phyloP scores from a whole-genome alignment of 106 monocot species.

The Dendrobium officinale region DNA sequence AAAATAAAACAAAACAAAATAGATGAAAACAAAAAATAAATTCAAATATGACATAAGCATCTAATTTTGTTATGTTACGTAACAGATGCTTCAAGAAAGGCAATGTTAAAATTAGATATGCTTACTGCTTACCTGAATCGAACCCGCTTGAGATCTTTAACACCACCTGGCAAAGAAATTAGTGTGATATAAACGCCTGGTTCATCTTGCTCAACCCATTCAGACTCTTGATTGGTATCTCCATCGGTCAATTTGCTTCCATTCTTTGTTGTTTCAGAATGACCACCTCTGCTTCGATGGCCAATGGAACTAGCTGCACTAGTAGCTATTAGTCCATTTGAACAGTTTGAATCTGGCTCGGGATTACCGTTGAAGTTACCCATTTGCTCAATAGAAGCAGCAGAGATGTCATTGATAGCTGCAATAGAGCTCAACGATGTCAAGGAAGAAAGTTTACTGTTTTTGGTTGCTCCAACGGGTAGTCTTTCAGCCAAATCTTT shows the following conservation, averaged over 20 bases:
- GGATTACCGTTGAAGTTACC: conserved; percentile 16
- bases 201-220: conserved; percentile 98
- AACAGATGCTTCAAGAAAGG: not conserved
- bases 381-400: conserved; percentile 35
- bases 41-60: not conserved
- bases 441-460: conserved; percentile 48
- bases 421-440: conserved; percentile 33
- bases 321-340: conserved; percentile 28
- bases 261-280: conserved; percentile 28
- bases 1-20: too few relatives aligned
- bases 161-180: conserved; percentile 69
- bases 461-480: conserved; percentile 58
- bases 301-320: conserved; percentile 33
- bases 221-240: conserved; percentile 54
- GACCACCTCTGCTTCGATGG: conserved; percentile 14
- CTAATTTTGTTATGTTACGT: not conserved
- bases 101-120: not conserved
- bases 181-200: conserved; percentile 97
- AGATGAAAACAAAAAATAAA: not conserved
- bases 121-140: conserved; percentile 70
- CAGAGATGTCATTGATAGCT: conserved; percentile 41
- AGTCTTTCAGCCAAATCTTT: conserved; percentile 94
- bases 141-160: conserved; percentile 86
- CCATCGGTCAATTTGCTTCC: conserved; percentile 43
- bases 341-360: conserved; percentile 43